Evolutionary conservation across 768 basidiomycete genomes (phyloP).

Genomic region (Mycena albidolilacea): DNA sequence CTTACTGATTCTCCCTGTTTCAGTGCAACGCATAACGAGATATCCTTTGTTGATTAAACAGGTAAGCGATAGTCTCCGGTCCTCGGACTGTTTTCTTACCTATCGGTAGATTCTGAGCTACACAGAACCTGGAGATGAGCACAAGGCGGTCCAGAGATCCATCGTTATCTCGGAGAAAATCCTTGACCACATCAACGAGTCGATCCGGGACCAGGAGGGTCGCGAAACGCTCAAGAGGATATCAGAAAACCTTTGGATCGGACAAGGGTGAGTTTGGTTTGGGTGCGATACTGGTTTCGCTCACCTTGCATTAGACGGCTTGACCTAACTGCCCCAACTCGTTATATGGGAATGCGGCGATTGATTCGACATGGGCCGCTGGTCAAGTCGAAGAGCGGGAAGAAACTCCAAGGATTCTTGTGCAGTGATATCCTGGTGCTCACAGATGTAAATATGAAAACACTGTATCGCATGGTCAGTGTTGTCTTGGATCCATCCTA

Average conservation of each 20-base stretch:
- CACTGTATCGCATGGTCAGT: slow-evolving; percentile 88
- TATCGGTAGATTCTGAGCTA: slow-evolving; percentile 79
- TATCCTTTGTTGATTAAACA: slow-evolving; percentile 93
- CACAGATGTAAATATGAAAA: slow-evolving; percentile 78
- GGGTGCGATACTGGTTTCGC: neutral
- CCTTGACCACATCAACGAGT: slow-evolving; percentile 88
- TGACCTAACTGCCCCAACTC: slow-evolving; percentile 92
- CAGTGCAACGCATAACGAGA: slow-evolving; percentile 96
- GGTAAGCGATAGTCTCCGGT: slow-evolving; percentile 48
- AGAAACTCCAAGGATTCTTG: slow-evolving; percentile 82
- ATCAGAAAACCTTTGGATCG: slow-evolving; percentile 89
- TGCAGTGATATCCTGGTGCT: slow-evolving; percentile 94
- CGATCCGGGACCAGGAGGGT: slow-evolving; percentile 88
- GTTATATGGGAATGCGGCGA: slow-evolving; percentile 84
- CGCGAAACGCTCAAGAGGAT: slow-evolving; percentile 80
- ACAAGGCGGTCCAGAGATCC: slow-evolving; percentile 65
- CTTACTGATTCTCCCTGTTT: slow-evolving; percentile 8
- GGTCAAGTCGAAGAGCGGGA: slow-evolving; percentile 87
- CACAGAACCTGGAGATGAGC: slow-evolving; percentile 79
- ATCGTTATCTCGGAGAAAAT: slow-evolving; percentile 80
- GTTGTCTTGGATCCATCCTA: neutral
- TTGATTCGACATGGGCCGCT: slow-evolving; percentile 86
- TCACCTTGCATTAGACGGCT: slow-evolving; percentile 65
- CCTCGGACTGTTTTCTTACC: slow-evolving; percentile 3
- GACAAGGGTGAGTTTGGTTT: slow-evolving; percentile 73